Evolutionary conservation across 2,329 filamentous ascomycete species (phyloP), one percentile per base, ranked within the genome.

Genomic region (Sporothrix brunneoviolacea): DNA sequence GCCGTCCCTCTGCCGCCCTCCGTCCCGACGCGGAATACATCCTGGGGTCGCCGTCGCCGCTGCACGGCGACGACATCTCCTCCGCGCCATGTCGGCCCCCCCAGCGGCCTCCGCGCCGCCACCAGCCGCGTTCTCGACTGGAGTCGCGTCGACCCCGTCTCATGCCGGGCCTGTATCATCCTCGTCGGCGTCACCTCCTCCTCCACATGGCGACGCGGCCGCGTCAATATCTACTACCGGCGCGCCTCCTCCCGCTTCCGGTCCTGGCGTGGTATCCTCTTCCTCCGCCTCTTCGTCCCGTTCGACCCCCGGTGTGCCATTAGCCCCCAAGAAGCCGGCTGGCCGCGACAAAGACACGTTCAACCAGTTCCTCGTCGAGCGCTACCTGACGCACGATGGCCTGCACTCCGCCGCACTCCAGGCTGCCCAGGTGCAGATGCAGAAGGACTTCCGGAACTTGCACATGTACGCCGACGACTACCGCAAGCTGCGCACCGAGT

Each of bases 381-480:
- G 74, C 48, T 79, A 71, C 61, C 70, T 75, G 56, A 70, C 69
- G 50, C 75, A 73, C 60, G 79, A 82, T 60, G 69, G 71, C 61
- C 65, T 80, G 55, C 75, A 77, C 54, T 71, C 74, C 15, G 74
- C 75, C 9, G 74, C 74, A 52, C 66, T 81, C 41, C 69, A 76
- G 47, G 72, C 75, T 32, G 75, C 74, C 48, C 76, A 79, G 55
- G 73, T 76, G 44, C 68, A 83, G 50, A 76, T 83, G 57, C 75
- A 76, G 57, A 46, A 53, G 7, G 56, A 58, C 28, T 54, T 58
- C 16, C 56, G 53, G 33, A 73, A 80, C 58, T 83, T 68, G 79
- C 53, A 52, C 50, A 54, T 79, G 44, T 84, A 86, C 67, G 77
- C 82, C 53, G 77, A 84, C 54, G 83, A 88, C 63, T 89, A 91